Evolutionary conservation across 805 yeast species (phyloP).

Genomic region (Metschnikowia gelsemii): DNA sequence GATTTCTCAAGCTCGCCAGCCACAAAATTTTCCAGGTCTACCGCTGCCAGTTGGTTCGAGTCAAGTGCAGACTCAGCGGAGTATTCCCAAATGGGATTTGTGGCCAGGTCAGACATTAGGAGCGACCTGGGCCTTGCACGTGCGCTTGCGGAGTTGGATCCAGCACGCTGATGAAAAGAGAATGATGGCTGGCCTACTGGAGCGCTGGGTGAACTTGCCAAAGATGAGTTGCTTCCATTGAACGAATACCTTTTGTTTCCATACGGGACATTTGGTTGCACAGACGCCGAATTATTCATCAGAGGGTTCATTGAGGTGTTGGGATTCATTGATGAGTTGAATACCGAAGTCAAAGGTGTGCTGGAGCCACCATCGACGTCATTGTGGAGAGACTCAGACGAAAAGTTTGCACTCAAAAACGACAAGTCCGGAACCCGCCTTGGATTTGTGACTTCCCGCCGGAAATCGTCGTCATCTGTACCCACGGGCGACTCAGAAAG

Average conservation of each 20-base stretch:
- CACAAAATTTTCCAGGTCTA: background rate
- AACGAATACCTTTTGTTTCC: slow-evolving; percentile 12
- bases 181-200: slow-evolving; percentile 19
- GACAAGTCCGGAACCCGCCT: slow-evolving; percentile 26
- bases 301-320: background rate
- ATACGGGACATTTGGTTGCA: slow-evolving; percentile 5
- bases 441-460: slow-evolving; percentile 3
- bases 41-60: too few relatives aligned
- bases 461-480: slow-evolving; percentile 7
- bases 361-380: slow-evolving; percentile 8
- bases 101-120: slow-evolving; percentile 29
- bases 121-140: slow-evolving; percentile 37
- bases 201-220: slow-evolving; percentile 14
- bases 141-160: slow-evolving; percentile 11
- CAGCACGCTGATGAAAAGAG: slow-evolving; percentile 16
- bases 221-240: slow-evolving; percentile 13
- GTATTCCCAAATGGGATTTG: slow-evolving; percentile 31
- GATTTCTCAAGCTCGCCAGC: slow-evolving; percentile 19
- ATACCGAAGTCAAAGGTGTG: slow-evolving; percentile 8
- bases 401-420: slow-evolving; percentile 40
- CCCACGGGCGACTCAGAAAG: slow-evolving; percentile 7
- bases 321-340: background rate
- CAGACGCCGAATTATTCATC: background rate
- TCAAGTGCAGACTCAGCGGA: slow-evolving; percentile 19
- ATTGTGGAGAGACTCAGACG: slow-evolving; percentile 32